Percentiles rank a stretch among this genome's conserved stretches.
These are phyloP conservation scores for Cercospora beticola DNA, from an alignment of 2,329 filamentous ascomycete genomes.

Conservation along the genomic window DNA sequence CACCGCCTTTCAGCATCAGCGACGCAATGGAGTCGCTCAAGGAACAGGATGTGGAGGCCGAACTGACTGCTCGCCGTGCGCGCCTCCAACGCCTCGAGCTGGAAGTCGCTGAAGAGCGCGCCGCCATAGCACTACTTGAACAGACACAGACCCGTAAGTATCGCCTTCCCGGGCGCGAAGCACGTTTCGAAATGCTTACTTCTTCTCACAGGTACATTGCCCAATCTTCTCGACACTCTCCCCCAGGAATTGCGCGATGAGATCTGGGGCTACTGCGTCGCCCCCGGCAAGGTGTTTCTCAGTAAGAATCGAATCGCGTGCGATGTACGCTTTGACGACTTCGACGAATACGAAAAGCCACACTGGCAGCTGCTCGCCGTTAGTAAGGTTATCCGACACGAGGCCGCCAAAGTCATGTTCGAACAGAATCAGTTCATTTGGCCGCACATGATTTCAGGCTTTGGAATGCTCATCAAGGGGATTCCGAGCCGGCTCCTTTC, in stretches of 20 bases:
- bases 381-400: background rate
- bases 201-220: background rate
- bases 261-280: background rate
- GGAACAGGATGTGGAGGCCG: background rate
- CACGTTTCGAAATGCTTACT: background rate
- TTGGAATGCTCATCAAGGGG: no score
- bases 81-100: background rate
- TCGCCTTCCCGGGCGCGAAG: no score
- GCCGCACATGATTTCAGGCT: background rate
- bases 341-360: background rate
- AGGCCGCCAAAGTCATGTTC: background rate
- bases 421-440: background rate
- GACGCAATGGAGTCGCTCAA: background rate
- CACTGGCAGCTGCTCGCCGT: slow-evolving; percentile 4
- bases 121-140: background rate
- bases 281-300: background rate
- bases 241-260: background rate
- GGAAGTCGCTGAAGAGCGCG: background rate
- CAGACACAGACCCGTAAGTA: background rate
- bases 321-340: background rate
- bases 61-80: background rate
- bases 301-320: background rate
- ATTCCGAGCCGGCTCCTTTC: no score
- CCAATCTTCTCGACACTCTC: background rate
- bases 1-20: background rate